phyloP scores from a whole-genome alignment of 2,329 filamentous ascomycete species.

The Exophiala oligosperma region DNA sequence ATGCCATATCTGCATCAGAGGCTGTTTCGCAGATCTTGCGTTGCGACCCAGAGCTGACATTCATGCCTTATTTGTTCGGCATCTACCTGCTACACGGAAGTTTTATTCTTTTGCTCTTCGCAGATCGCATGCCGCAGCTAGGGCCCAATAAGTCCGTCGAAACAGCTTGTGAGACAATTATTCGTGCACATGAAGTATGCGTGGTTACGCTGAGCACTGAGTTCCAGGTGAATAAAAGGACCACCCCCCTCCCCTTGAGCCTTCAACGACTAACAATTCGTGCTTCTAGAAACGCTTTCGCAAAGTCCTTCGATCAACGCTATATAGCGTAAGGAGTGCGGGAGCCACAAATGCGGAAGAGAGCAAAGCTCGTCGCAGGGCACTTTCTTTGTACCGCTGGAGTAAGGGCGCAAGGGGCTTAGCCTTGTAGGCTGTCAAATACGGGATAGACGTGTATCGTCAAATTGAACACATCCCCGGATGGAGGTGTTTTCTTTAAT shows the following conservation, averaged over 20 bases:
- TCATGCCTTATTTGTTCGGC: constrained; percentile 55
- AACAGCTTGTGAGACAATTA: constrained; percentile 50
- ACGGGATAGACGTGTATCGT: too few species aligned
- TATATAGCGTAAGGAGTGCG: constrained; percentile 48
- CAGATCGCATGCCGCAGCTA: constrained; percentile 44
- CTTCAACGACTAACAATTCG: background rate
- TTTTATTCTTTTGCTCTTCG: constrained; percentile 51
- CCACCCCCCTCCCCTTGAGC: background rate
- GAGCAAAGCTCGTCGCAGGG: constrained; percentile 46
- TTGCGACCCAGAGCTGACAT: constrained; percentile 51
- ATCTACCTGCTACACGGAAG: constrained; percentile 55
- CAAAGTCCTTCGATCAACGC: constrained; percentile 51
- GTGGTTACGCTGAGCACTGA: constrained; percentile 52
- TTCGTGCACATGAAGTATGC: constrained; percentile 52
- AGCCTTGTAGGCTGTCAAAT: constrained; percentile 21
- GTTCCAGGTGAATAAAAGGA: constrained; percentile 35
- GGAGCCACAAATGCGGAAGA: constrained; percentile 39
- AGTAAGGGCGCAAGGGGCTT: constrained; percentile 44
- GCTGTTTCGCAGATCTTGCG: constrained; percentile 48
- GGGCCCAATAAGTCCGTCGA: constrained; percentile 36
- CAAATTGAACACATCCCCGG: too few species aligned
- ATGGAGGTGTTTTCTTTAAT: too few species aligned
- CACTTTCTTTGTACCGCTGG: constrained; percentile 55
- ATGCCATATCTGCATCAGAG: constrained; percentile 49
- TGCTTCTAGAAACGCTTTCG: constrained; percentile 52